Evolutionary conservation across 2,329 filamentous ascomycete genomes (phyloP).

Genomic region (Hawksworthiomyces lignivorus): DNA sequence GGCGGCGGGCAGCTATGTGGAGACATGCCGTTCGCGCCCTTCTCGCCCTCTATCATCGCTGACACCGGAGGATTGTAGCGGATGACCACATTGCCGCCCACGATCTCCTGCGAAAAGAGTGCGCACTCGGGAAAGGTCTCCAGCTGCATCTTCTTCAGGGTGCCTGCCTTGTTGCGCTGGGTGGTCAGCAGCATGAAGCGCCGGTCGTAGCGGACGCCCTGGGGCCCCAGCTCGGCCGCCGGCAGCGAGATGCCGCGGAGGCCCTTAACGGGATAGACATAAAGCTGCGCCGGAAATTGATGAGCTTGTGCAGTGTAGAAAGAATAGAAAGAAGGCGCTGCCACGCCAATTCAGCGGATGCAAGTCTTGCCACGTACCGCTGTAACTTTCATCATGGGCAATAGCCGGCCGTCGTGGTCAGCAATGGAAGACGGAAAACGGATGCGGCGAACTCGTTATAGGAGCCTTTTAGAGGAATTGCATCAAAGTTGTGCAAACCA

Average conservation of each 20-base stretch:
- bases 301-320: too few species aligned
- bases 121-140: slow-evolving; percentile 49
- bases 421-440: too few species aligned
- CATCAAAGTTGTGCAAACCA: too few species aligned
- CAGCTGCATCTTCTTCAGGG: slow-evolving; percentile 53
- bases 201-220: slow-evolving; percentile 59
- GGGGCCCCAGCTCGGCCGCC: slow-evolving; percentile 46
- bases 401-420: too few species aligned
- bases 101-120: slow-evolving; percentile 55
- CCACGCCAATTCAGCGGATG: too few species aligned
- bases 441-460: too few species aligned
- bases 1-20: too few species aligned
- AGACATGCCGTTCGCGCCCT: slow-evolving; percentile 9
- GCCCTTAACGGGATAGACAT: slow-evolving; percentile 67
- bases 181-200: slow-evolving; percentile 61
- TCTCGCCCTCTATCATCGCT: too few species aligned
- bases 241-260: slow-evolving; percentile 53
- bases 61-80: slow-evolving; percentile 28
- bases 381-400: slow-evolving; percentile 9
- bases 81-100: slow-evolving; percentile 31
- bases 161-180: slow-evolving; percentile 24
- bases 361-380: too few species aligned
- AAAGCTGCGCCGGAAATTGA: too few species aligned
- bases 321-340: too few species aligned
- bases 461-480: too few species aligned